Conservation (phyloP, 2,329 filamentous ascomycete species). For the Chalaropsis ovoidea region DNA sequence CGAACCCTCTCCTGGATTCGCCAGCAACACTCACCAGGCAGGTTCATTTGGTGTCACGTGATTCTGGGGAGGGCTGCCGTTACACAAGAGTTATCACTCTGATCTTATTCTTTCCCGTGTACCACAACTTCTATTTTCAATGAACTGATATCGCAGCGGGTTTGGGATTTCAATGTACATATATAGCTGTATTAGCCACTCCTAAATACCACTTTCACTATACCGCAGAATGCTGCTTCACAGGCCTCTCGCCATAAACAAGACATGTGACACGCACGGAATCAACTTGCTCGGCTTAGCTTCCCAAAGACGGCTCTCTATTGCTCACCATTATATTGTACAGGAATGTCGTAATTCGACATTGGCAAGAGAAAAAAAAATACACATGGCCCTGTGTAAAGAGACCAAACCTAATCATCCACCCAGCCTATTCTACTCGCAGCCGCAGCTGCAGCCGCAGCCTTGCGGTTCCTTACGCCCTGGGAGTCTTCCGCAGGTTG, state of each 20-base stretch:
- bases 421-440: background rate
- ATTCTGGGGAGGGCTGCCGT: constrained; percentile 5
- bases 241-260: background rate
- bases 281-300: background rate
- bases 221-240: background rate
- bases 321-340: constrained; percentile 25
- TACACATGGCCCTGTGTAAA: constrained; percentile 2
- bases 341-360: constrained; percentile 17
- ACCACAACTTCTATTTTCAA: background rate
- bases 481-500: constrained; percentile 1
- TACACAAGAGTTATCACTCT: constrained; percentile 22
- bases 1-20: constrained; percentile 25
- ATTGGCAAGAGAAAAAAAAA: constrained; percentile 19
- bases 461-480: background rate
- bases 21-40: constrained; percentile 24
- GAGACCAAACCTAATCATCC: background rate
- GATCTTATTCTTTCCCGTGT: constrained; percentile 7
- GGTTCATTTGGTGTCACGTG: constrained; percentile 15
- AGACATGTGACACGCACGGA: constrained; percentile 2
- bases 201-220: constrained; percentile 1
- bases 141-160: background rate
- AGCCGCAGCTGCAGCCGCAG: no score
- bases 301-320: constrained; percentile 10
- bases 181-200: background rate
- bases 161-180: constrained; percentile 1